phyloP scores from a whole-genome alignment of 2,329 filamentous ascomycete species.

The Celoporthe dispersa region DNA sequence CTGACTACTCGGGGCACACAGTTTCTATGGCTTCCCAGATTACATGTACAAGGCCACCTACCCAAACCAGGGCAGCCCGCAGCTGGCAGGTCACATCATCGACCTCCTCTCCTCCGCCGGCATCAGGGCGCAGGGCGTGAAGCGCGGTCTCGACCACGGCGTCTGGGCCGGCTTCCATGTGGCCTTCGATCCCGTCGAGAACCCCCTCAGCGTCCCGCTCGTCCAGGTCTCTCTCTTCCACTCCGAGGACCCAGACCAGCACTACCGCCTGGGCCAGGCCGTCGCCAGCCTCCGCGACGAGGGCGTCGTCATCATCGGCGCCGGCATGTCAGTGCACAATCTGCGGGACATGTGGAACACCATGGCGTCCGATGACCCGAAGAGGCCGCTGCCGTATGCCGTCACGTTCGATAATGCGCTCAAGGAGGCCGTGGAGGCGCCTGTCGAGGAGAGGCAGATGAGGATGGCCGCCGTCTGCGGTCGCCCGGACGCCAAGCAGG shows the following conservation, averaged over 20 bases:
- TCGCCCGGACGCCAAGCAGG: constrained; percentile 51
- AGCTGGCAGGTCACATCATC: constrained; percentile 64
- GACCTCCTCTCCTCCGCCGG: constrained; percentile 57
- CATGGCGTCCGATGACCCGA: constrained; percentile 45
- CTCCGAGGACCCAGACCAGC: constrained; percentile 65
- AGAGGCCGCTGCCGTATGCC: constrained; percentile 57
- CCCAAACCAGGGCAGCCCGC: constrained; percentile 64
- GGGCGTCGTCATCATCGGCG: constrained; percentile 69
- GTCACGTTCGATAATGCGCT: constrained; percentile 70
- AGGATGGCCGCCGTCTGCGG: constrained; percentile 45
- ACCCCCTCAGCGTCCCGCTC: constrained; percentile 68
- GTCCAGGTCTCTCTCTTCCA: constrained; percentile 74
- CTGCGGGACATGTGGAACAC: constrained; percentile 55
- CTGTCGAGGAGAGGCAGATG: constrained; percentile 43
- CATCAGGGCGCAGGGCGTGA: constrained; percentile 62
- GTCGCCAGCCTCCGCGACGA: constrained; percentile 69
- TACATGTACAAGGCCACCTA: constrained; percentile 72
- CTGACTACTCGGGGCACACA: constrained; percentile 35
- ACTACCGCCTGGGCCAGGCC: constrained; percentile 70
- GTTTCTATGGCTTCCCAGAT: constrained; percentile 71
- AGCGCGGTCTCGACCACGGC: constrained; percentile 74
- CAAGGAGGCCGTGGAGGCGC: constrained; percentile 62
- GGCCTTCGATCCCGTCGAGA: constrained; percentile 64
- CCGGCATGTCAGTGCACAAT: constrained; percentile 78
- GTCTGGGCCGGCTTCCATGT: constrained; percentile 72